These are phyloP conservation scores for Saccharomyces hybrid DNA, from an alignment of 1,139 yeast species.

Conservation along the genomic window DNA sequence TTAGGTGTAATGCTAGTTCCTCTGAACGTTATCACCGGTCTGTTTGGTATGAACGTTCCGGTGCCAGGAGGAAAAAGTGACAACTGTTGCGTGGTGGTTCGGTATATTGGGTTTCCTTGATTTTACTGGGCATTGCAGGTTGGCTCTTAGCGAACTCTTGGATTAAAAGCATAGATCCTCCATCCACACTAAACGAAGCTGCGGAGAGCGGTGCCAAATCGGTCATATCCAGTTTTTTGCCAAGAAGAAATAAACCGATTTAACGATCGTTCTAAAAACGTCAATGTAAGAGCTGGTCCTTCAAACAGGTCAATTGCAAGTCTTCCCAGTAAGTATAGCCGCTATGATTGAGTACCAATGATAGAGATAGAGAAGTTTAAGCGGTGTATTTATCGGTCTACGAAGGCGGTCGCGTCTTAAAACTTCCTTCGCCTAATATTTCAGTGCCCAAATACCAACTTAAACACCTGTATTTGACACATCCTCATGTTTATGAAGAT, in stretches of 20 bases:
- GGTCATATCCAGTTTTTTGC: slow-evolving; percentile 28
- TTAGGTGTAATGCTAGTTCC: slow-evolving; percentile 89
- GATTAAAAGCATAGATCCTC: slow-evolving; percentile 33
- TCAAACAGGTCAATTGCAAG: slow-evolving; percentile 26
- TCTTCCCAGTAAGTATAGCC: slow-evolving; percentile 18
- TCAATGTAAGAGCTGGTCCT: slow-evolving; percentile 11
- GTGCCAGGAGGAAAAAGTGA: slow-evolving; percentile 82
- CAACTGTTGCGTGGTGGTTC: slow-evolving; percentile 52
- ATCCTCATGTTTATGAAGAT: too few species aligned
- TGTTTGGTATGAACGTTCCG: slow-evolving; percentile 91
- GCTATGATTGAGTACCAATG: background rate
- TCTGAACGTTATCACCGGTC: slow-evolving; percentile 79
- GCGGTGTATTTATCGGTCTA: too few species aligned
- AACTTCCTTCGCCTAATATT: too few species aligned
- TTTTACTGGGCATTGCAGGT: slow-evolving; percentile 33
- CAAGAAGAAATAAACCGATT: slow-evolving; percentile 12
- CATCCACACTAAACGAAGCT: slow-evolving; percentile 30
- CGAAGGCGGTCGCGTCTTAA: too few species aligned
- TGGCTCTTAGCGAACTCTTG: slow-evolving; percentile 36
- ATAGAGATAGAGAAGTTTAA: background rate
- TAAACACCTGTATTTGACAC: too few species aligned
- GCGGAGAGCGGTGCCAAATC: slow-evolving; percentile 33
- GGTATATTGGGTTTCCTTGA: slow-evolving; percentile 54
- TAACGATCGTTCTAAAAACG: slow-evolving; percentile 10
- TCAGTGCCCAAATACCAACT: too few species aligned